These are phyloP conservation scores for Adiantum capillusveneris DNA, from an alignment of 75 land plant species.

Conservation along the genomic window DNA sequence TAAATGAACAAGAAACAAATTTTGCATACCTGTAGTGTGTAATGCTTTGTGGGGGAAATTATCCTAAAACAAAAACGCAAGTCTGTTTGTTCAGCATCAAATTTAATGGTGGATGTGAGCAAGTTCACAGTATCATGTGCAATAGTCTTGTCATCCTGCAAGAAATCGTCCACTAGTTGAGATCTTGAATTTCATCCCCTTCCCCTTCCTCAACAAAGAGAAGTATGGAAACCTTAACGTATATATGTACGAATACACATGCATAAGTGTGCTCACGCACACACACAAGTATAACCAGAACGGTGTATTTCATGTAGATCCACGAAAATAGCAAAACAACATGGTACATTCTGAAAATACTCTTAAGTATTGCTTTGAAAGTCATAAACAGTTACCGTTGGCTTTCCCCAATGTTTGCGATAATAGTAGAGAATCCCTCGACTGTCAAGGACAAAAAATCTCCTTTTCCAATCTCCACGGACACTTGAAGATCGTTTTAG, in stretches of 20 bases:
- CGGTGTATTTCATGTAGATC: too few relatives aligned
- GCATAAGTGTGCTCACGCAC: too few relatives aligned
- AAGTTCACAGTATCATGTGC: conserved; percentile 74
- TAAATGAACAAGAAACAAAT: too few relatives aligned
- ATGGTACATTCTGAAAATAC: too few relatives aligned
- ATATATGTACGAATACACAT: too few relatives aligned
- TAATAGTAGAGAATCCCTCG: conserved; percentile 88
- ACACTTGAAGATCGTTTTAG: conserved; percentile 79
- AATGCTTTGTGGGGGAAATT: conserved; percentile 81
- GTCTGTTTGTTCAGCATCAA: conserved; percentile 91
- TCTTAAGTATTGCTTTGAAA: too few relatives aligned
- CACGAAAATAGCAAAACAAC: too few relatives aligned
- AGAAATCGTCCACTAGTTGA: too few relatives aligned
- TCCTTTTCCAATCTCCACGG: conserved; percentile 93
- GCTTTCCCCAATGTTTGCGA: conserved; percentile 62
- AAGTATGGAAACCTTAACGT: too few relatives aligned
- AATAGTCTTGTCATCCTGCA: conserved; percentile 45
- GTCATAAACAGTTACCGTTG: conserved; percentile 27
- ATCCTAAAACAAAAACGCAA: conserved; percentile 93
- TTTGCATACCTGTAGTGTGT: conserved; percentile 77
- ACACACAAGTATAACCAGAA: too few relatives aligned
- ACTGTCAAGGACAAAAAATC: conserved; percentile 95
- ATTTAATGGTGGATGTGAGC: conserved; percentile 81
- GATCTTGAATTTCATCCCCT: too few relatives aligned
- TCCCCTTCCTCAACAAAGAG: too few relatives aligned